These are phyloP conservation scores for Lentinula novae-zelandiae DNA, from an alignment of 1,284 basidiomycete species.

Conservation along the genomic window DNA sequence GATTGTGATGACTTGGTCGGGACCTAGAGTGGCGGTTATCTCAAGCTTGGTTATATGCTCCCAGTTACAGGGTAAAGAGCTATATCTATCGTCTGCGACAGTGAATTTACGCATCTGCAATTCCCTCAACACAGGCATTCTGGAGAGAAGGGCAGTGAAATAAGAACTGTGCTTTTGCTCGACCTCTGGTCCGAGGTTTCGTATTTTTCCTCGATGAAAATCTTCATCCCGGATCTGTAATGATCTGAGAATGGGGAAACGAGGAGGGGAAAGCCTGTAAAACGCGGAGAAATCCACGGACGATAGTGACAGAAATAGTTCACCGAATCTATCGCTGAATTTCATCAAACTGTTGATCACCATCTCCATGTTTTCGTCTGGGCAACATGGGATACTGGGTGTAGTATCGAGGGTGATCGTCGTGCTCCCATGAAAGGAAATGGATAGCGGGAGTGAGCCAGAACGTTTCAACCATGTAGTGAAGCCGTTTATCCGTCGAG, in stretches of 20 bases:
- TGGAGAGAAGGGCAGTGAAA: neutral
- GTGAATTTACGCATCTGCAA: neutral
- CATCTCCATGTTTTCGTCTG: neutral
- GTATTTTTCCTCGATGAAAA: neutral
- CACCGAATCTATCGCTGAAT: neutral
- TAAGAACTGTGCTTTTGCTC: neutral
- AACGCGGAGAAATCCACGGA: neutral
- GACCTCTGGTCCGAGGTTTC: neutral
- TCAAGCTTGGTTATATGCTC: neutral
- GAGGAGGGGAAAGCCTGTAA: neutral
- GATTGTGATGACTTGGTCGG: neutral
- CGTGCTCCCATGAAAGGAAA: neutral
- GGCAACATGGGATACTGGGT: neutral
- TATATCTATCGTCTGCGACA: neutral
- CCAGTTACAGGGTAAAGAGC: neutral
- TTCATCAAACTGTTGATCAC: neutral
- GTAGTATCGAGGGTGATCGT: neutral
- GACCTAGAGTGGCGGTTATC: neutral
- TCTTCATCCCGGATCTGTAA: neutral
- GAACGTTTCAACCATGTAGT: neutral
- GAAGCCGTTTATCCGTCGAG: neutral
- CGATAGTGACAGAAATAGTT: neutral
- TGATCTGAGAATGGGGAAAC: neutral
- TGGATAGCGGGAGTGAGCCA: neutral
- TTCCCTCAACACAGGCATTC: neutral